Conservation (phyloP, 2,329 filamentous ascomycete species). For the Akanthomyces muscarius region DNA sequence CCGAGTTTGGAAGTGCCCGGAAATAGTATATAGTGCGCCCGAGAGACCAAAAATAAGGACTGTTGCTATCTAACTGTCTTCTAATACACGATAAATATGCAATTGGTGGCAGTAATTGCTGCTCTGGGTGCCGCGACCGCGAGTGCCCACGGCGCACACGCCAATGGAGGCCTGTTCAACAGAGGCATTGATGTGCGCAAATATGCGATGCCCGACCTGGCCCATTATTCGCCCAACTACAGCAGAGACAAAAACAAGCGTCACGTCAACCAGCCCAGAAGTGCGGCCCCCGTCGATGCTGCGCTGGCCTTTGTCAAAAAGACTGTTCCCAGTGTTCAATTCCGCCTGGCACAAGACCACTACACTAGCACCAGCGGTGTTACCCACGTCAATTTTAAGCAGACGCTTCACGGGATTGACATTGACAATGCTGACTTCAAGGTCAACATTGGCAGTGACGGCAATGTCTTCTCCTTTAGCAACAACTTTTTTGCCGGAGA, state of each 20-base stretch:
- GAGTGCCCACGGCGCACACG: neutral
- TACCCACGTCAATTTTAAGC: slow-evolving; percentile 56
- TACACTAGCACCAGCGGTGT: slow-evolving; percentile 54
- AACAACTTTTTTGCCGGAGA: slow-evolving; percentile 44
- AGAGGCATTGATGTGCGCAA: neutral
- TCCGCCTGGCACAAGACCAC: slow-evolving; percentile 49
- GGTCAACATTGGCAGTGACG: slow-evolving; percentile 53
- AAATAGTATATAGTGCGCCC: neutral
- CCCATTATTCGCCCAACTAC: slow-evolving; percentile 2
- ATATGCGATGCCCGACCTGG: neutral
- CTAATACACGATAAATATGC: neutral
- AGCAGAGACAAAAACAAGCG: neutral
- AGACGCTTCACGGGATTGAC: slow-evolving; percentile 54
- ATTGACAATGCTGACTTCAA: slow-evolving; percentile 60
- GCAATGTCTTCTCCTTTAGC: slow-evolving; percentile 54
- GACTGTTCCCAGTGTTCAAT: slow-evolving; percentile 35
- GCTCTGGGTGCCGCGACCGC: neutral
- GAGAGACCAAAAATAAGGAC: too few species aligned
- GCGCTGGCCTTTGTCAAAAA: slow-evolving; percentile 31
- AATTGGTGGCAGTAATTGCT: neutral
- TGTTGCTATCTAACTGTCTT: neutral
- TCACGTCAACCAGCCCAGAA: neutral
- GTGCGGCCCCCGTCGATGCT: neutral
- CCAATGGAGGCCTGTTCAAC: neutral
- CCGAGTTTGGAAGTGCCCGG: neutral